Evolutionary conservation across 2,329 filamentous ascomycete species (phyloP).

Genomic region (Cercospora brassicicola): DNA sequence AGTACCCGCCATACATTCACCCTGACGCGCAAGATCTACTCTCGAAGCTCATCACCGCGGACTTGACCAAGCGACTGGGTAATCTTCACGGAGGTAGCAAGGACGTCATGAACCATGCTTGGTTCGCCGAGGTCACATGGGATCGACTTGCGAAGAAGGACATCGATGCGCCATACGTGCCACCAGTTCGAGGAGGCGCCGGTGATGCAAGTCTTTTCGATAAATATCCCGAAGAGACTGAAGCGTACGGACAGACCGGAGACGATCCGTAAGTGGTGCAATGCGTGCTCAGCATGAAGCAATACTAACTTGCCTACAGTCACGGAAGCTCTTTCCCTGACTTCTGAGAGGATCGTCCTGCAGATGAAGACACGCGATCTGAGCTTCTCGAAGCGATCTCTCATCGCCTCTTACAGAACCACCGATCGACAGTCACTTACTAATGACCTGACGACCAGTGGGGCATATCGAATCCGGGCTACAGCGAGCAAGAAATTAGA

Average conservation of each 20-base stretch:
- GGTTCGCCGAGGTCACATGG: constrained; percentile 98
- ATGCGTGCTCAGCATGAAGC: not conserved
- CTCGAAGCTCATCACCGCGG: constrained; percentile 87
- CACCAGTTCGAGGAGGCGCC: constrained; percentile 87
- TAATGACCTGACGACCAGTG: constrained; percentile 3
- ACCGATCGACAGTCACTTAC: not conserved
- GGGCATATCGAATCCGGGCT: constrained; percentile 6
- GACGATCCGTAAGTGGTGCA: constrained; percentile 74
- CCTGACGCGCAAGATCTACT: constrained; percentile 90
- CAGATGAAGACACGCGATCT: not conserved
- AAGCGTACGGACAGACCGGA: constrained; percentile 78
- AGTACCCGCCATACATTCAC: constrained; percentile 95
- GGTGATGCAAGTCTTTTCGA: constrained; percentile 98
- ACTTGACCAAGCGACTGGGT: constrained; percentile 90
- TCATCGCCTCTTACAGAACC: constrained; percentile 9
- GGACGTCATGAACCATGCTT: constrained; percentile 92
- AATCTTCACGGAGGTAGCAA: constrained; percentile 88
- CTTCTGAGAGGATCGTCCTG: constrained; percentile 53
- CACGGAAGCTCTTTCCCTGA: constrained; percentile 74
- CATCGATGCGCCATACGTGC: constrained; percentile 96
- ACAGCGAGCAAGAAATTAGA: constrained; percentile 5
- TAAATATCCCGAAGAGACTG: constrained; percentile 94
- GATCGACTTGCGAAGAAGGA: constrained; percentile 91
- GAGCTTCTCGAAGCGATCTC: constrained; percentile 9
- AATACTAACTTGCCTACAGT: constrained; percentile 47